phyloP scores from a whole-genome alignment of 1,284 basidiomycete species.

The Pseudozyma tsukubaensis region DNA sequence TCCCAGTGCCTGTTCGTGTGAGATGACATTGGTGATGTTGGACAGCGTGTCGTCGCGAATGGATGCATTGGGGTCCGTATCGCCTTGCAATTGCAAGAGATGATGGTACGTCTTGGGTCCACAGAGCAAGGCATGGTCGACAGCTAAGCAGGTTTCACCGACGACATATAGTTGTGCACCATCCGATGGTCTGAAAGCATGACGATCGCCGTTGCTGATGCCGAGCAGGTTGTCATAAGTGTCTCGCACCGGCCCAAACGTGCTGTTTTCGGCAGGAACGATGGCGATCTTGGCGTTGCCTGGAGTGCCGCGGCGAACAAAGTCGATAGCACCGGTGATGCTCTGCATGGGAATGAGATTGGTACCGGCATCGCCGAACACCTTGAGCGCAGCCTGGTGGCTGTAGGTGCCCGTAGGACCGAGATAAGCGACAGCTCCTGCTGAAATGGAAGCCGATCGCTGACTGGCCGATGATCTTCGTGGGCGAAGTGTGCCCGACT shows the following conservation, averaged over 20 bases:
- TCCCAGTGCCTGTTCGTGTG: constrained; percentile 53
- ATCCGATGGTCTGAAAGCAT: constrained; percentile 27
- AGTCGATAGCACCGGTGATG: constrained; percentile 51
- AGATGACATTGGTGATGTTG: constrained; percentile 53
- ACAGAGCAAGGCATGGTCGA: constrained; percentile 49
- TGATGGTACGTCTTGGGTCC: constrained; percentile 51
- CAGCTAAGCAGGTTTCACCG: constrained; percentile 38
- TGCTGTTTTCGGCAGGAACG: constrained; percentile 50
- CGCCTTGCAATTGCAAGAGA: constrained; percentile 43
- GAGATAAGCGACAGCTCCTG: constrained; percentile 47
- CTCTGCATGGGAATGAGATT: constrained; percentile 51
- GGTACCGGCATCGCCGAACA: constrained; percentile 36
- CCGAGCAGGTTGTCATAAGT: constrained; percentile 43
- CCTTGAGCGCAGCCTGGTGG: constrained; percentile 49
- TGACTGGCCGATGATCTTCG: constrained; percentile 40
- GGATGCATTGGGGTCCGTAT: constrained; percentile 23
- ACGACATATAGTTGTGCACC: constrained; percentile 38
- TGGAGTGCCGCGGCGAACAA: constrained; percentile 45
- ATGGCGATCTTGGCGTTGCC: constrained; percentile 52
- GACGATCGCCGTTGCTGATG: constrained; percentile 45
- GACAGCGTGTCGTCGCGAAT: constrained; percentile 47
- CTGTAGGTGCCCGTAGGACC: constrained; percentile 51
- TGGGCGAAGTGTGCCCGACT: constrained; percentile 47
- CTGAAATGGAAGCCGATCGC: constrained; percentile 48
- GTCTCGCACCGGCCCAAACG: constrained; percentile 46